Conservation (phyloP, 2,329 filamentous ascomycete species). For the Claviceps fusiformis region DNA sequence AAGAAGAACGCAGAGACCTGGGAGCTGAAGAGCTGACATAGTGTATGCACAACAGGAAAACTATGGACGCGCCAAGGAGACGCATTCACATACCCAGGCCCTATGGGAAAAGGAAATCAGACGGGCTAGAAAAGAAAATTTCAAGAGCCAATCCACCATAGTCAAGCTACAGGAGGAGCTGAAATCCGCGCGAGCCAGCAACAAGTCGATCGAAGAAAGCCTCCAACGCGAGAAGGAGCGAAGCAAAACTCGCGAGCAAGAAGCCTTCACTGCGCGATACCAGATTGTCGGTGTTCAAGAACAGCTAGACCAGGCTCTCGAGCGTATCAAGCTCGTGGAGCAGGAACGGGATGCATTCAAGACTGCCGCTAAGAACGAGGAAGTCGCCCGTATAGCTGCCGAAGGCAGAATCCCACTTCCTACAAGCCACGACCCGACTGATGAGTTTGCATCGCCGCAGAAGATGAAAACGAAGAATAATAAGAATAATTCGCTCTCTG, state of each 20-base stretch:
- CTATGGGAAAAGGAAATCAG: constrained; percentile 65
- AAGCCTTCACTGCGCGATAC: constrained; percentile 55
- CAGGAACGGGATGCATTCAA: constrained; percentile 65
- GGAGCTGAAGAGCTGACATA: neutral
- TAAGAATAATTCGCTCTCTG: neutral
- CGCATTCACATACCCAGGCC: constrained; percentile 49
- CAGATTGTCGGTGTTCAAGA: constrained; percentile 51
- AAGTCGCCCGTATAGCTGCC: constrained; percentile 57
- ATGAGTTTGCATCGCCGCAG: constrained; percentile 49
- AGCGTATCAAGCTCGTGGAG: constrained; percentile 51
- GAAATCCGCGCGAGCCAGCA: constrained; percentile 43
- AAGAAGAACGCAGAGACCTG: too few relatives aligned
- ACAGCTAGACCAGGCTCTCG: constrained; percentile 49
- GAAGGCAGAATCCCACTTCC: constrained; percentile 58
- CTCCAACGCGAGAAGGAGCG: constrained; percentile 51
- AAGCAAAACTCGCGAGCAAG: constrained; percentile 48
- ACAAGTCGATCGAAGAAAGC: constrained; percentile 42
- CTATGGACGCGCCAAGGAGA: constrained; percentile 56
- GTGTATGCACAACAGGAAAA: constrained; percentile 40
- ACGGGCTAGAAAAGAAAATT: constrained; percentile 55
- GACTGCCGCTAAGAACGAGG: constrained; percentile 58
- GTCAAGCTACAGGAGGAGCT: constrained; percentile 64
- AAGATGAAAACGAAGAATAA: constrained; percentile 23
- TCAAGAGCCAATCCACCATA: constrained; percentile 56
- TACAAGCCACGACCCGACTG: constrained; percentile 34